These are phyloP conservation scores for Lecanosticta acicola DNA, from an alignment of 2,329 filamentous ascomycete species.

Conservation along the genomic window DNA sequence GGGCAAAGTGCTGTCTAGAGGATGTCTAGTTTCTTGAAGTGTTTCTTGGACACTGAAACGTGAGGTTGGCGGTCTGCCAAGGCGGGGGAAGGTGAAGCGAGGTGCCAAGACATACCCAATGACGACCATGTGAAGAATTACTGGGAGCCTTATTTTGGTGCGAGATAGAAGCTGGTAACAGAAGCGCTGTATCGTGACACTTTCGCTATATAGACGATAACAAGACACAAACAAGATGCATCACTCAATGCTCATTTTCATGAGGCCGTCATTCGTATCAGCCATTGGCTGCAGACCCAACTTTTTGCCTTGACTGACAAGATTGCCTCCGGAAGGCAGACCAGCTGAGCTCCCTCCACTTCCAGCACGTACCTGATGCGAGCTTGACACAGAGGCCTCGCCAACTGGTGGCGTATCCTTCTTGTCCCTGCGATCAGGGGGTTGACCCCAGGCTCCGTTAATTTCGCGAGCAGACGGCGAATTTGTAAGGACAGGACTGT, in stretches of 20 bases:
- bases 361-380: constrained; percentile 5
- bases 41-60: too few relatives aligned
- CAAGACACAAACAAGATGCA: background rate
- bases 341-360: constrained; percentile 12
- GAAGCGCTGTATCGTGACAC: too few relatives aligned
- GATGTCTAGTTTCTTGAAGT: too few relatives aligned
- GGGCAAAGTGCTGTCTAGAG: background rate
- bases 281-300: constrained; percentile 88
- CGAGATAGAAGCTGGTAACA: too few relatives aligned
- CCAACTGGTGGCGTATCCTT: constrained; percentile 9
- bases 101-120: background rate
- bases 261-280: constrained; percentile 89
- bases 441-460: constrained; percentile 62
- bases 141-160: too few relatives aligned
- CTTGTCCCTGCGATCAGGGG: constrained; percentile 47
- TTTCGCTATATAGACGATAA: background rate
- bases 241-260: constrained; percentile 95
- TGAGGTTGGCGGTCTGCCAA: too few relatives aligned
- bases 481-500: constrained; percentile 76
- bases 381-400: constrained; percentile 9
- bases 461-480: constrained; percentile 69
- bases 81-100: background rate
- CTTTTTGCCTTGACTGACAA: constrained; percentile 43
- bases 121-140: too few relatives aligned
- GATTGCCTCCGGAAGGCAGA: constrained; percentile 8